Base-by-base conservation (phyloP, 495 filamentous ascomycete genomes). In the Symbiotaphrina buchneri region DNA sequence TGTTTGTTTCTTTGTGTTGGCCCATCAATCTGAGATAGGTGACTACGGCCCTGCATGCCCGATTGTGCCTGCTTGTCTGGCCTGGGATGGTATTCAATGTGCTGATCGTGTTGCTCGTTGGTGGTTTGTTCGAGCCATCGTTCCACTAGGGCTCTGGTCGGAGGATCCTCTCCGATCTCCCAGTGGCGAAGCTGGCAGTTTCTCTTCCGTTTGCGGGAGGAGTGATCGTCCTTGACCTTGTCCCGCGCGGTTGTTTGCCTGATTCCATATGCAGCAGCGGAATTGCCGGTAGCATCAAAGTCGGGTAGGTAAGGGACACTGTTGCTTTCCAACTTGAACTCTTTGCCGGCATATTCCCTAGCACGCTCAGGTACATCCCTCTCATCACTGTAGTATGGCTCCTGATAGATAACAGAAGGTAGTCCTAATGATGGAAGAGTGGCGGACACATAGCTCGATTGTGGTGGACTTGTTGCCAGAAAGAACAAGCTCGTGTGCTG, bases 381-480 rank as follows among this genome's bases (percentile, higher is more conserved):
- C 32, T 85, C 77, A n/a, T 80, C 58, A 37, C 81, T 76, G 42
- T 93, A 95, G 41, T 73, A 83, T 10, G 84, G 71, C 42, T 83
- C 74, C 45, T 80, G 78, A 39, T 94, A 90, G 28, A 93, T 61
- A 15, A 77, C 58, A 26, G 58, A 51, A 38, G 61, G 60, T 7
- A 54, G 35, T 3, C 45, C 45, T n/a, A 23, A 35, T 10, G 34
- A 26, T 24, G 35, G 28, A 38, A 57, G 23, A n/a, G 21, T 43
- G 4, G 54, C 53, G 0, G 24, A 29, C 25, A 48, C 30, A 1
- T 56, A 39, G 7, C 48, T 35, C 4, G 44, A 42, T 18, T 39
- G 19, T 1, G 42, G 28, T 6, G 58, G 58, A 16, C 54, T 44
- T 1, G 5, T 18, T 14, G 10, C 7, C 8, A 20, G 31, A 5